Evolutionary conservation across 179 eudicot species (phyloP).

Genomic region (Amaranthus tricolor): DNA sequence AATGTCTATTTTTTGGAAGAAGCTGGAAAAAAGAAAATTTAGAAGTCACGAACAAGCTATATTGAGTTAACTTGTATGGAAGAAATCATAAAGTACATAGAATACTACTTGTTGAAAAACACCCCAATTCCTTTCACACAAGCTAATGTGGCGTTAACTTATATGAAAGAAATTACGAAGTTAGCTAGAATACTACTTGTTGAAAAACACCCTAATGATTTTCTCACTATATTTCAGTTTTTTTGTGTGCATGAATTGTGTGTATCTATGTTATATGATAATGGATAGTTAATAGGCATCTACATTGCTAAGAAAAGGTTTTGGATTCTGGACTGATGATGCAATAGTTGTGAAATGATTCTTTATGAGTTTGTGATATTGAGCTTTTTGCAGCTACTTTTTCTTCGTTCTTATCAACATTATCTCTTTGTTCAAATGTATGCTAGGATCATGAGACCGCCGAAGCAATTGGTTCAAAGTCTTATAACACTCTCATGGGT

Average conservation of each 20-base stretch:
- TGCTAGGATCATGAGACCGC: constrained; percentile 79
- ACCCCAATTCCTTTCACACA: too few relatives aligned
- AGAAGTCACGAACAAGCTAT: too few relatives aligned
- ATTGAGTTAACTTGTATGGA: too few relatives aligned
- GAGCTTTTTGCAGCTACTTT: background rate
- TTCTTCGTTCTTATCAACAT: background rate
- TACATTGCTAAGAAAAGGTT: background rate
- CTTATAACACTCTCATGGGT: constrained; percentile 80
- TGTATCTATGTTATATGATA: background rate
- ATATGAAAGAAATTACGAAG: too few relatives aligned
- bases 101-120: too few relatives aligned
- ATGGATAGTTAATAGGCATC: background rate
- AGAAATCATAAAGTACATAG: too few relatives aligned
- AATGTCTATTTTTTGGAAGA: too few relatives aligned
- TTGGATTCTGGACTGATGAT: constrained; percentile 1
- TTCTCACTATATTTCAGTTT: background rate
- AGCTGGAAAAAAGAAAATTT: too few relatives aligned
- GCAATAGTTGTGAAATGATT: background rate
- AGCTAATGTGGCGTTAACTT: too few relatives aligned
- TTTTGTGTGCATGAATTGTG: background rate
- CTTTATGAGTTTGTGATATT: background rate
- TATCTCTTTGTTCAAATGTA: constrained; percentile 17
- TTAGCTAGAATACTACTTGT: too few relatives aligned
- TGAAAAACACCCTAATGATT: too few relatives aligned
- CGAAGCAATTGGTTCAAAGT: constrained; percentile 73